A percentile compares a stretch with the other conserved stretches of the same genome.
Conservation (phyloP, 306 rosid genomes). For the Fragaria nilgerrensis region DNA sequence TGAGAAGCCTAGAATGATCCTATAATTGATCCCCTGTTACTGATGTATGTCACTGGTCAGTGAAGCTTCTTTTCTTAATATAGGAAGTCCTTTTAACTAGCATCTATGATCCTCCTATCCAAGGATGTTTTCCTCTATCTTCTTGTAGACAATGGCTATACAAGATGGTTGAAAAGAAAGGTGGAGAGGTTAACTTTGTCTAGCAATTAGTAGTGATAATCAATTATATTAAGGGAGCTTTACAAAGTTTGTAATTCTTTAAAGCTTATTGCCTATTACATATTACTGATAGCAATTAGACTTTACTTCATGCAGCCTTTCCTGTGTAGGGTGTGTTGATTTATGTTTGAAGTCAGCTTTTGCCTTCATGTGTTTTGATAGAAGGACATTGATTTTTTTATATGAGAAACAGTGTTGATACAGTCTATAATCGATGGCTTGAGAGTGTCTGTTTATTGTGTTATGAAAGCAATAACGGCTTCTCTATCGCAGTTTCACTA, state of each 20-base stretch:
- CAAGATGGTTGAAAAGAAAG: neutral
- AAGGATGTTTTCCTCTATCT: neutral
- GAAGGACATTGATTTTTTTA: neutral
- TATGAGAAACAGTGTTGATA: neutral
- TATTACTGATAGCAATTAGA: neutral
- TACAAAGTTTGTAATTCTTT: neutral
- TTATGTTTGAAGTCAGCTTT: neutral
- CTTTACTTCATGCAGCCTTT: neutral
- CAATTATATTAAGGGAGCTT: neutral
- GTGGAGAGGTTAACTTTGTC: neutral
- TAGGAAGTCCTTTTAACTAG: neutral
- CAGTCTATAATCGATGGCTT: neutral
- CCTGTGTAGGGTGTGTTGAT: neutral
- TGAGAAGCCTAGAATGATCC: neutral
- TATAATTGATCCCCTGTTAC: neutral
- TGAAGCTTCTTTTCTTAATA: neutral
- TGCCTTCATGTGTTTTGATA: neutral
- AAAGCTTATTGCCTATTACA: neutral
- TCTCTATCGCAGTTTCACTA: neutral
- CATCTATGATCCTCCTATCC: neutral
- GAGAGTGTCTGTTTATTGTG: neutral
- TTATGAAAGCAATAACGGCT: neutral
- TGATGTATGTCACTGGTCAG: neutral
- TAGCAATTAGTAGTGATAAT: neutral
- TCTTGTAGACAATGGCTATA: neutral